These are phyloP conservation scores for Lolium multiflorum DNA, from an alignment of 176 grass and related monocot species.

Conservation along the genomic window DNA sequence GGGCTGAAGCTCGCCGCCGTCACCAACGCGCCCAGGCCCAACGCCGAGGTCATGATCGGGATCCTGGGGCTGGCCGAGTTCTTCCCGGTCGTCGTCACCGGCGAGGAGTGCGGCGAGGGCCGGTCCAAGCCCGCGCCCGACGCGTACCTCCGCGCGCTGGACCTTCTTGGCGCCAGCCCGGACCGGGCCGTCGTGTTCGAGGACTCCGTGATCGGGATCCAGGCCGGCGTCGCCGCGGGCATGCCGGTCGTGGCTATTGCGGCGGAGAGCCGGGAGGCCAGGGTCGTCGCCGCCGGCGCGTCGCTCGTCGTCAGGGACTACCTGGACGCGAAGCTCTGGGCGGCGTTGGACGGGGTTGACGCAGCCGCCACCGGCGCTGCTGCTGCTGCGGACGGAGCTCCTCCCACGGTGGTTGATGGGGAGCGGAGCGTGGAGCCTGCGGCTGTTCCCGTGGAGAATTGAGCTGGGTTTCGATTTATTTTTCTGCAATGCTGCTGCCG, in stretches of 20 bases:
- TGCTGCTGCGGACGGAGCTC: neutral
- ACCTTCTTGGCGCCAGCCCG: constrained; percentile 55
- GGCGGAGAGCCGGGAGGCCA: constrained; percentile 53
- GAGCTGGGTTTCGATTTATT: neutral
- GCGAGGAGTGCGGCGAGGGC: constrained; percentile 55
- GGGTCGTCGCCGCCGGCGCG: constrained; percentile 56
- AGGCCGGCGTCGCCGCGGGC: constrained; percentile 70
- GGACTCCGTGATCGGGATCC: constrained; percentile 67
- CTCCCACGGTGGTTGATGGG: neutral
- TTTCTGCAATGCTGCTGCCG: neutral
- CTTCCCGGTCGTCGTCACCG: constrained; percentile 67
- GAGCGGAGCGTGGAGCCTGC: neutral
- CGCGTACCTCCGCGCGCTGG: constrained; percentile 67
- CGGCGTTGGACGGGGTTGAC: constrained; percentile 44
- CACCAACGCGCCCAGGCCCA: constrained; percentile 77
- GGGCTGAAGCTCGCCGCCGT: constrained; percentile 74
- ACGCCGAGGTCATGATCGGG: constrained; percentile 81
- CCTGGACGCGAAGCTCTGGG: constrained; percentile 68
- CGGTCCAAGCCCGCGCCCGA: constrained; percentile 73
- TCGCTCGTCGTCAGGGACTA: constrained; percentile 75
- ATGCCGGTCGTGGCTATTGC: constrained; percentile 69
- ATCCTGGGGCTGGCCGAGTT: constrained; percentile 77
- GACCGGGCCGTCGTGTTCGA: constrained; percentile 66
- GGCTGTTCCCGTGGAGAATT: neutral
- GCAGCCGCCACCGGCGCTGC: neutral